Conservation (phyloP, 768 basidiomycete species). For the Kockovaella imperatae region DNA sequence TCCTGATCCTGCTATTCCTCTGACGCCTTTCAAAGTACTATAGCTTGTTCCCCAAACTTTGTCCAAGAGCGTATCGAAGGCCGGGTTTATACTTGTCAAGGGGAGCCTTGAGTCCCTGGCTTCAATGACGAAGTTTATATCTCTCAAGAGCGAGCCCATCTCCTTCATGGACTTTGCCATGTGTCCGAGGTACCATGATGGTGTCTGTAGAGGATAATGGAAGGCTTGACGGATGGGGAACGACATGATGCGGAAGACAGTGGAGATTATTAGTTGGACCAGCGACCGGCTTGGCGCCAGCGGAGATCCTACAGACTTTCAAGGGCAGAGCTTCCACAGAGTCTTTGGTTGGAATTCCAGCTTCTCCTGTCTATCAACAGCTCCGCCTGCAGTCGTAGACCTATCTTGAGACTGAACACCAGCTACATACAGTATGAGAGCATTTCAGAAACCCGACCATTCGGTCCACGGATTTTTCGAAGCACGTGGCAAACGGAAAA, state of each 20-base stretch:
- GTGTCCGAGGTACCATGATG: slow-evolving; percentile 94
- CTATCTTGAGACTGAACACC: no score
- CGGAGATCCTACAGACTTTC: no score
- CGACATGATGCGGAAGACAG: slow-evolving; percentile 1
- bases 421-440: no score
- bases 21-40: background rate
- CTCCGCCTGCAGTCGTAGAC: no score
- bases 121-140: slow-evolving; percentile 72
- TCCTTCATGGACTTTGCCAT: slow-evolving; percentile 80
- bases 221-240: slow-evolving; percentile 10
- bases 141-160: slow-evolving; percentile 66
- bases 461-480: no score
- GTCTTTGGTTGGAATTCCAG: no score
- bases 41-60: slow-evolving; percentile 26
- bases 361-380: no score
- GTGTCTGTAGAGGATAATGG: slow-evolving; percentile 59
- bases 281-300: no score
- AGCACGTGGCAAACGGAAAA: no score
- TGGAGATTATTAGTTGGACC: no score
- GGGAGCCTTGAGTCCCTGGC: slow-evolving; percentile 87
- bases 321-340: no score
- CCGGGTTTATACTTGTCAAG: slow-evolving; percentile 84
- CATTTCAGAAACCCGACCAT: no score
- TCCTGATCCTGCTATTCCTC: background rate
- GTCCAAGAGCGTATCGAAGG: slow-evolving; percentile 58